Evolutionary conservation across 352 stramenopile species (phyloP).

Genomic region (Phytophthora fragariaefolia): DNA sequence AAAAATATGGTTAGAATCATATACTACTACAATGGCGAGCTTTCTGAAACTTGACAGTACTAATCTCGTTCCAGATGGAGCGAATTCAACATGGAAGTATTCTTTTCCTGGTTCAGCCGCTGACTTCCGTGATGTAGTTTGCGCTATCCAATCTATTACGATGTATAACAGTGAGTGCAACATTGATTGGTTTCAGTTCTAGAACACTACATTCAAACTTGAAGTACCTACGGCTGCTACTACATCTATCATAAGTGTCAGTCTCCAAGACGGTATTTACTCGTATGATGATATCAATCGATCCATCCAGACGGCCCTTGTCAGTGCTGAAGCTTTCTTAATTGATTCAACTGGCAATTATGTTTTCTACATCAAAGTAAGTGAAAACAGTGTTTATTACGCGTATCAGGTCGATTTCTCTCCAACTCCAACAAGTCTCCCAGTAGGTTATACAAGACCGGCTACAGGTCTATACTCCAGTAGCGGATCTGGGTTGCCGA

Average conservation of each 20-base stretch:
- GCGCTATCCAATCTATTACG: not conserved
- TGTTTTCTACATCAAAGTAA: constrained; percentile 18
- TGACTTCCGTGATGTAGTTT: constrained; percentile 4
- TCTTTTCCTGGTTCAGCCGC: not conserved
- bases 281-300: constrained; percentile 12
- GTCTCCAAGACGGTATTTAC: constrained; percentile 10
- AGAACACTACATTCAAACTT: constrained; percentile 13
- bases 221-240: constrained; percentile 23
- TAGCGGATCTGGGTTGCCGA: constrained; percentile 19
- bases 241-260: constrained; percentile 5
- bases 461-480: constrained; percentile 18
- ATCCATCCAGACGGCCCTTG: constrained; percentile 12
- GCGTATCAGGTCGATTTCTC: constrained; percentile 13
- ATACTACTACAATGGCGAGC: not conserved
- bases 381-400: constrained; percentile 25
- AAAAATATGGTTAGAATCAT: constrained; percentile 2
- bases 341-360: constrained; percentile 18
- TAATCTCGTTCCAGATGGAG: constrained; percentile 17
- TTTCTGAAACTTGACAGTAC: constrained; percentile 23
- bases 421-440: constrained; percentile 12
- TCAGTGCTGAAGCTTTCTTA: constrained; percentile 15
- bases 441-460: constrained; percentile 11
- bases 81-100: constrained; percentile 18
- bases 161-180: constrained; percentile 18
- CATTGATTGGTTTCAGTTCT: constrained; percentile 11